A percentile compares a stretch with the other conserved stretches of the same genome.
Conservation (phyloP, 2,329 filamentous ascomycete genomes). For the Lasiodiplodia theobromae region DNA sequence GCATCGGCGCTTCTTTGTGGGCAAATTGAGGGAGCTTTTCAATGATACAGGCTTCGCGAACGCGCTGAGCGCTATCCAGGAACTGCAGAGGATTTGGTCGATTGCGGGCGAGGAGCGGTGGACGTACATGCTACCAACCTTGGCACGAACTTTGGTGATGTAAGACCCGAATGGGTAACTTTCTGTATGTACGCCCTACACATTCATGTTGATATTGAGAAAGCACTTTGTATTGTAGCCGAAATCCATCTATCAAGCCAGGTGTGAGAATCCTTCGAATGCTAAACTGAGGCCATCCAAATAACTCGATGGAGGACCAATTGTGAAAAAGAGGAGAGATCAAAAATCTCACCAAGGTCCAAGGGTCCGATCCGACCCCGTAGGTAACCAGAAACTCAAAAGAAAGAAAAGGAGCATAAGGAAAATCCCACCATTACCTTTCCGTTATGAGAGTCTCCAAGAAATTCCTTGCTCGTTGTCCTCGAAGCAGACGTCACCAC, state of each 20-base stretch:
- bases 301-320: background rate
- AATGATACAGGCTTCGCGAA: background rate
- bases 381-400: no score
- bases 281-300: background rate
- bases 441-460: background rate
- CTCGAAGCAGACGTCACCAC: background rate
- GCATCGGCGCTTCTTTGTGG: background rate
- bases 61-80: background rate
- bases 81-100: background rate
- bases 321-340: no score
- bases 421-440: no score
- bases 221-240: background rate
- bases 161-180: background rate
- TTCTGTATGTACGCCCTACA: background rate
- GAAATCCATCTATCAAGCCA: background rate
- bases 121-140: background rate
- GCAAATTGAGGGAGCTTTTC: background rate
- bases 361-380: no score
- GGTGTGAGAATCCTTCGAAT: background rate
- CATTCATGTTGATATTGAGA: background rate
- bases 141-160: background rate
- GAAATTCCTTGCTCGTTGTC: background rate
- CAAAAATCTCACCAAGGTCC: no score
- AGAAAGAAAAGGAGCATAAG: no score
- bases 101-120: background rate